These are phyloP conservation scores for Panus rudis DNA, from an alignment of 768 basidiomycete species.

Conservation along the genomic window DNA sequence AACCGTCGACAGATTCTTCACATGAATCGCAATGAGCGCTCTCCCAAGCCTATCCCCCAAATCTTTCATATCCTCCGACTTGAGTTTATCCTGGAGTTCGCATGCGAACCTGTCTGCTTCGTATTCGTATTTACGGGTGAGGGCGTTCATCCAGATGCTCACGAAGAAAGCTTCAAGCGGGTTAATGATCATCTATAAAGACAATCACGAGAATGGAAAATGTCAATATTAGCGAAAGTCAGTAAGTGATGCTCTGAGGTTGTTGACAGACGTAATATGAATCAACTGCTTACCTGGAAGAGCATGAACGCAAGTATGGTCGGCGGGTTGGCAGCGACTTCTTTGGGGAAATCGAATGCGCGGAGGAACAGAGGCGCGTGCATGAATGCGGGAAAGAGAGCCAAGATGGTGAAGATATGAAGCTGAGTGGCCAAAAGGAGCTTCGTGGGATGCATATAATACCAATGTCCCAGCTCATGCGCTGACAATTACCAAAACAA, in stretches of 20 bases:
- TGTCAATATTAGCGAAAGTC: too few species aligned
- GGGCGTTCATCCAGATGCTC: constrained; percentile 66
- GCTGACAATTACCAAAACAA: constrained; percentile 33
- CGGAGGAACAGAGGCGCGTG: constrained; percentile 70
- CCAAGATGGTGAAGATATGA: constrained; percentile 82
- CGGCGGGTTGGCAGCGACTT: constrained; percentile 59
- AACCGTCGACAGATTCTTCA: constrained; percentile 88
- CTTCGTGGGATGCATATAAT: constrained; percentile 84
- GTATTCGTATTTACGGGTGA: constrained; percentile 86
- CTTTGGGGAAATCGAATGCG: constrained; percentile 73
- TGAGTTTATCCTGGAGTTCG: constrained; percentile 49
- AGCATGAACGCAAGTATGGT: constrained; percentile 83
- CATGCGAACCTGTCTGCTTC: constrained; percentile 86
- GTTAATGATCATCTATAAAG: constrained; percentile 62
- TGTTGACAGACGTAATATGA: background rate
- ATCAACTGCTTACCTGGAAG: constrained; percentile 50
- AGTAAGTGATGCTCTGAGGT: too few species aligned
- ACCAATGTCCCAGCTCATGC: constrained; percentile 98
- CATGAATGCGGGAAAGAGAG: constrained; percentile 86
- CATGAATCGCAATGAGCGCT: constrained; percentile 80
- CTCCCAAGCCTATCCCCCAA: constrained; percentile 82
- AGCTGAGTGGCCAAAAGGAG: constrained; percentile 80
- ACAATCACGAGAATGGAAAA: too few species aligned
- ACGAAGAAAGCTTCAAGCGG: constrained; percentile 76
- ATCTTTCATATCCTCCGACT: constrained; percentile 58